A percentile compares a stretch with the other conserved stretches of the same genome.
Evolutionary conservation across 1,284 basidiomycete species (phyloP).

Genomic region (Tylopilus sp.): DNA sequence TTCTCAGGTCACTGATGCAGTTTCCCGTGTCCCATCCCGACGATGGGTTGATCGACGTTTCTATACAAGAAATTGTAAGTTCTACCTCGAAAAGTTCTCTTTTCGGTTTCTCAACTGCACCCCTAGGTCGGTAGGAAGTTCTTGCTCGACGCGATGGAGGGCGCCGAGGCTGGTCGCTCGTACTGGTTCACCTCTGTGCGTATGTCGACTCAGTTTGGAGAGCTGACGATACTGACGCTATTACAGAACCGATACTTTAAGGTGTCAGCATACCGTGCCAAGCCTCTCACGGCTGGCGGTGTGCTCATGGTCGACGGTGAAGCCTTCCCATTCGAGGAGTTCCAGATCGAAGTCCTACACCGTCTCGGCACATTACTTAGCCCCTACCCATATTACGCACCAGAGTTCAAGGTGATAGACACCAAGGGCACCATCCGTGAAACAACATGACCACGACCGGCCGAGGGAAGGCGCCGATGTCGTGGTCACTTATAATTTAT

Average conservation of each 20-base stretch:
- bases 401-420: constrained; percentile 56
- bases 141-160: constrained; percentile 71
- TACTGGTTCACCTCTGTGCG: constrained; percentile 75
- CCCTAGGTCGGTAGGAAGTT: constrained; percentile 54
- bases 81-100: background rate
- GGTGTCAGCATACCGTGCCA: constrained; percentile 80
- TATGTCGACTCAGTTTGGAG: background rate
- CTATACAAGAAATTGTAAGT: constrained; percentile 73
- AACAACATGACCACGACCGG: constrained; percentile 12
- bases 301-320: constrained; percentile 87
- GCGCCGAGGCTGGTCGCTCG: constrained; percentile 72
- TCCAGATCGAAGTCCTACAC: constrained; percentile 86
- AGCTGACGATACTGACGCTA: constrained; percentile 7
- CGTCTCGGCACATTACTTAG: constrained; percentile 79
- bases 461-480: background rate
- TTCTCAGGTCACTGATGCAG: constrained; percentile 80
- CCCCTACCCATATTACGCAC: constrained; percentile 73
- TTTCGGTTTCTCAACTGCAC: constrained; percentile 44
- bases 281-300: constrained; percentile 68
- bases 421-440: constrained; percentile 29
- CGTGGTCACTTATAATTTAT: background rate
- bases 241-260: constrained; percentile 84
- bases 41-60: constrained; percentile 86
- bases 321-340: constrained; percentile 80
- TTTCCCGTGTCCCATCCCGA: constrained; percentile 86